phyloP scores from a whole-genome alignment of 306 rosid species.

The Pterocarpus macrocarpus region DNA sequence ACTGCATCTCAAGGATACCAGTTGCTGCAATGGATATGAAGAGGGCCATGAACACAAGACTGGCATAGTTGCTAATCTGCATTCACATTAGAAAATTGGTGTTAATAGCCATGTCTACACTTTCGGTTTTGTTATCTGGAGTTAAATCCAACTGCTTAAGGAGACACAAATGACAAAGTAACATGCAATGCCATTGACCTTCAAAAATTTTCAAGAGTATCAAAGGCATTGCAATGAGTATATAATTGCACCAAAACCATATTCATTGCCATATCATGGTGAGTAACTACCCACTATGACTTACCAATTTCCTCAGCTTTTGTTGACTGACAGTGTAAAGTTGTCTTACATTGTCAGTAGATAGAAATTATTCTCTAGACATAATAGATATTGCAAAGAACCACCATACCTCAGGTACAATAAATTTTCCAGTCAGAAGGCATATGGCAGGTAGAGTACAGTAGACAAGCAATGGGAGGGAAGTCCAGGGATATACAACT shows the following conservation, averaged over 20 bases:
- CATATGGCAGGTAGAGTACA: constrained; percentile 96
- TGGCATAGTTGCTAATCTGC: constrained; percentile 98
- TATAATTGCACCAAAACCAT: neutral
- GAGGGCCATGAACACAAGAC: constrained; percentile 88
- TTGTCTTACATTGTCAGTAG: too few species aligned
- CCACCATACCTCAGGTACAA: constrained; percentile 93
- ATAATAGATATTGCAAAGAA: constrained; percentile 23
- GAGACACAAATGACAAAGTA: neutral
- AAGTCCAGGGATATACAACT: constrained; percentile 92
- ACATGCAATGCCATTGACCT: constrained; percentile 6
- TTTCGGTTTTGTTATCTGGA: neutral
- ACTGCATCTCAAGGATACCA: constrained; percentile 94
- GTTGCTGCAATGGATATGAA: constrained; percentile 93
- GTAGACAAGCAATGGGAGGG: constrained; percentile 86
- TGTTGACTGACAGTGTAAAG: too few species aligned
- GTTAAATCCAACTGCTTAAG: neutral
- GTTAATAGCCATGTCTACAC: constrained; percentile 27
- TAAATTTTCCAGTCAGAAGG: constrained; percentile 90
- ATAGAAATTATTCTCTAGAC: too few species aligned
- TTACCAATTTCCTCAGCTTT: too few species aligned
- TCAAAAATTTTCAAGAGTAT: neutral
- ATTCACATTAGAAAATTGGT: constrained; percentile 4
- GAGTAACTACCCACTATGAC: too few species aligned
- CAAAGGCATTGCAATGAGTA: neutral
- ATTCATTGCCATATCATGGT: neutral